A percentile compares a stretch with the other conserved stretches of the same genome.
Evolutionary conservation across 2,329 filamentous ascomycete genomes (phyloP).

Genomic region (Epichloe coenophiala): DNA sequence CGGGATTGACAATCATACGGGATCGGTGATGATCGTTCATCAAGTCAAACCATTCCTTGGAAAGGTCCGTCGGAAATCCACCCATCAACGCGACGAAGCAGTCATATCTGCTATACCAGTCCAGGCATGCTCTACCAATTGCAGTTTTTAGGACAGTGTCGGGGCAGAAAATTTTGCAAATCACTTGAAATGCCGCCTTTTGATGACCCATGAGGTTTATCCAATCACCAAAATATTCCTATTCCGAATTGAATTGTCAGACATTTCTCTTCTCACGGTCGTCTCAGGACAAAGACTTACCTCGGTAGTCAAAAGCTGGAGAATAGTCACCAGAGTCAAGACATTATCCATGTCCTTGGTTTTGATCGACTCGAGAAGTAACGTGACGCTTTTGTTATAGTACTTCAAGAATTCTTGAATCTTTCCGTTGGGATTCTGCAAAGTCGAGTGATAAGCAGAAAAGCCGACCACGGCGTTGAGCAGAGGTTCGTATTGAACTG

Average conservation of each 20-base stretch:
- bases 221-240: constrained; percentile 96
- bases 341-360: constrained; percentile 57
- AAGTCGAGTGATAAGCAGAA: constrained; percentile 70
- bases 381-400: constrained; percentile 75
- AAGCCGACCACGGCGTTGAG: constrained; percentile 82
- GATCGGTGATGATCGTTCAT: constrained; percentile 49
- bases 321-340: constrained; percentile 68
- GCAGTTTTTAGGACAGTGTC: constrained; percentile 59
- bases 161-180: constrained; percentile 66
- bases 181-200: constrained; percentile 71
- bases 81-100: constrained; percentile 73
- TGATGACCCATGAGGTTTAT: constrained; percentile 87
- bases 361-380: constrained; percentile 59
- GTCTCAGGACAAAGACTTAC: constrained; percentile 33
- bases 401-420: constrained; percentile 76
- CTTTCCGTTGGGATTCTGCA: constrained; percentile 56
- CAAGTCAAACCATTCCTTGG: constrained; percentile 63
- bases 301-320: constrained; percentile 90
- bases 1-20: constrained; percentile 44
- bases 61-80: constrained; percentile 59
- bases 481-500: constrained; percentile 61
- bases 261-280: not conserved
- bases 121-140: constrained; percentile 57
- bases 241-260: constrained; percentile 2
- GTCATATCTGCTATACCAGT: constrained; percentile 90